Evolutionary conservation across 352 stramenopile species (phyloP), one percentile per base, ranked within the genome.

Genomic region (Halophytophthora batemanensis): DNA sequence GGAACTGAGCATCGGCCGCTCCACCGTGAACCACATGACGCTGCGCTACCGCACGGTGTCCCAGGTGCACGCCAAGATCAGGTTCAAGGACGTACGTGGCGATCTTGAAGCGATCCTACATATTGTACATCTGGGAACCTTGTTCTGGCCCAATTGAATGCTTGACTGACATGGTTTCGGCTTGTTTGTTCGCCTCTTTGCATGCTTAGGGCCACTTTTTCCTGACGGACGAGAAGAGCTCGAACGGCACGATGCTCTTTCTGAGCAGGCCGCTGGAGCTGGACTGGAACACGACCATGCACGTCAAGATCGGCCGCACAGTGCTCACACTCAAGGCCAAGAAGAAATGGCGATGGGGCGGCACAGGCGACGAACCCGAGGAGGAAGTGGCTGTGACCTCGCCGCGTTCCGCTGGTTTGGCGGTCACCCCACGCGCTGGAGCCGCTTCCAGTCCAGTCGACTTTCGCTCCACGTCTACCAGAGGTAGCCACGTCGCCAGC

Each of bases 181-280:
- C 38, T 45, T 12, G 14, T 22, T 29, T 55, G 10, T 50, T 37
- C 31, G 31, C 33, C 19, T 41, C 29, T 61, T 48, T 45, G 15
- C 50, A 14, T 42, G 29, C 17, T 31, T 50, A 93, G 82, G 75
- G 86, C 42, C 61, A 93, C 37, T 93, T 93, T 29, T 81, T 81
- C 23, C 63, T 93, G 12, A 83, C 71, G 53, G 82, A 93, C 50
- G 80, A 78, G 3, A 62, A 65, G 23, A 90, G 77, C 44, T 93
- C 82, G n/a, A 93, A 93, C 52, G 82, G 82, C 22, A 93, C 82
- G 17, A 93, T 93, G 82, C 57, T 93, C 31, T 93, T 93, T 45
- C 53, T 93, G 36, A 90, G 76, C 49, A 82, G 78, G 28, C 82
- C 82, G 2, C 61, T 93, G 17, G 77, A 93, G 50, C 49, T 93